Percentiles rank a stretch among this genome's conserved stretches.
phyloP scores from a whole-genome alignment of 306 rosid genomes.

The Vicia villosa region DNA sequence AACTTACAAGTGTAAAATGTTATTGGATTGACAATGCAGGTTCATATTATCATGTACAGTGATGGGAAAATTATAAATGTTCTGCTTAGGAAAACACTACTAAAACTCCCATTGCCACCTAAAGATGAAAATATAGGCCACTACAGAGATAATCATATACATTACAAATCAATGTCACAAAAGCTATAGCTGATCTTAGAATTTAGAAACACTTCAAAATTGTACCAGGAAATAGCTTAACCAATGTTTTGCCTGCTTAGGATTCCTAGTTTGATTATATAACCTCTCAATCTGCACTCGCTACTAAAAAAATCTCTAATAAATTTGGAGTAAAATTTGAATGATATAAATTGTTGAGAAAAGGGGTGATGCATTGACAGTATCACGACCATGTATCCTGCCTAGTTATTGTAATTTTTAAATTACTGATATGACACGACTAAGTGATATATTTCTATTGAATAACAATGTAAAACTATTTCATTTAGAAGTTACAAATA shows the following conservation, averaged over 20 bases:
- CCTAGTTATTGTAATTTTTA: no score
- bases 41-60: conserved; percentile 55
- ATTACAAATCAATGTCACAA: conserved; percentile 28
- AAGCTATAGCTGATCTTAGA: conserved; percentile 27
- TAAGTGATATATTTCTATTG: no score
- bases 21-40: conserved; percentile 38
- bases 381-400: no score
- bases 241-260: conserved; percentile 24
- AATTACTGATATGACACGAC: no score
- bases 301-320: background rate
- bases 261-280: conserved; percentile 16
- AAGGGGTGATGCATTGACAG: no score
- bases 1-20: conserved; percentile 22
- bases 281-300: background rate
- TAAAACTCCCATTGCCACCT: conserved; percentile 27
- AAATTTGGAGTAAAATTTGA: background rate
- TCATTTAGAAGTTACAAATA: background rate
- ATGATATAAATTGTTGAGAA: background rate
- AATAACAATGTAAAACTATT: no score
- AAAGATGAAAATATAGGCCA: conserved; percentile 31
- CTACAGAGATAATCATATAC: conserved; percentile 34
- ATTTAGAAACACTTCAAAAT: conserved; percentile 17
- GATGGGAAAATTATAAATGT: conserved; percentile 36
- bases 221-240: conserved; percentile 23
- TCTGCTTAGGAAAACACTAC: conserved; percentile 26